Conservation (phyloP, 495 filamentous ascomycete genomes). For the Achaetomiella virescens region DNA sequence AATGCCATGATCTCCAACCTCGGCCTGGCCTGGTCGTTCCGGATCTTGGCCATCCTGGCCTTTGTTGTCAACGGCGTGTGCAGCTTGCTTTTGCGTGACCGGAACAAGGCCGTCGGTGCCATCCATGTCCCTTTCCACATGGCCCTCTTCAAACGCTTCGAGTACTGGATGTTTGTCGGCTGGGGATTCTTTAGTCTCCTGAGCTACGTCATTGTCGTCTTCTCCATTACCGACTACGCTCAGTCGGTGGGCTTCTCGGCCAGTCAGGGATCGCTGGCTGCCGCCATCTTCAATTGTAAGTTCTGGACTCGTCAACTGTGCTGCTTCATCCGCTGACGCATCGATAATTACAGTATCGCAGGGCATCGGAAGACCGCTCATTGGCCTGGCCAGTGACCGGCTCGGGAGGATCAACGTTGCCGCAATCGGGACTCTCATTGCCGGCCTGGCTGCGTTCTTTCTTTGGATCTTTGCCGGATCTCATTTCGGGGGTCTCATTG, state of each 20-base stretch:
- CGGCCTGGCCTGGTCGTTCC: constrained; percentile 59
- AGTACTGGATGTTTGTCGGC: constrained; percentile 58
- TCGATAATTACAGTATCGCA: constrained; percentile 31
- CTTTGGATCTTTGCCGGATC: constrained; percentile 63
- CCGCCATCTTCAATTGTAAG: constrained; percentile 65
- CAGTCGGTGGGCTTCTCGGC: constrained; percentile 55
- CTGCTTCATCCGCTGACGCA: background rate
- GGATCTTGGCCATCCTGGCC: constrained; percentile 57
- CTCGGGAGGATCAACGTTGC: constrained; percentile 66
- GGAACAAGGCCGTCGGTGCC: constrained; percentile 61
- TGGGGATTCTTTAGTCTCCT: constrained; percentile 69
- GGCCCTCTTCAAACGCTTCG: constrained; percentile 50
- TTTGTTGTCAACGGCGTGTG: constrained; percentile 55
- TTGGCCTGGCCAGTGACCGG: constrained; percentile 61
- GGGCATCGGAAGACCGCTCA: constrained; percentile 50
- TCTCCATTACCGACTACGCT: constrained; percentile 66
- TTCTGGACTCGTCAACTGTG: constrained; percentile 8
- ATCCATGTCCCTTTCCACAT: constrained; percentile 58
- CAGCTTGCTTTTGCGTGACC: constrained; percentile 55
- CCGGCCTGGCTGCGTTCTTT: constrained; percentile 54
- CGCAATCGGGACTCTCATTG: constrained; percentile 51
- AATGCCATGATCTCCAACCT: constrained; percentile 56
- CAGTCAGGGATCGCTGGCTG: constrained; percentile 62
- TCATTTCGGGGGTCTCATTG: constrained; percentile 58
- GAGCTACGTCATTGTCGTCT: constrained; percentile 66